Evolutionary conservation across 2,329 filamentous ascomycete species (phyloP), one percentile per base, ranked within the genome.

Genomic region (Aspergillus niger): DNA sequence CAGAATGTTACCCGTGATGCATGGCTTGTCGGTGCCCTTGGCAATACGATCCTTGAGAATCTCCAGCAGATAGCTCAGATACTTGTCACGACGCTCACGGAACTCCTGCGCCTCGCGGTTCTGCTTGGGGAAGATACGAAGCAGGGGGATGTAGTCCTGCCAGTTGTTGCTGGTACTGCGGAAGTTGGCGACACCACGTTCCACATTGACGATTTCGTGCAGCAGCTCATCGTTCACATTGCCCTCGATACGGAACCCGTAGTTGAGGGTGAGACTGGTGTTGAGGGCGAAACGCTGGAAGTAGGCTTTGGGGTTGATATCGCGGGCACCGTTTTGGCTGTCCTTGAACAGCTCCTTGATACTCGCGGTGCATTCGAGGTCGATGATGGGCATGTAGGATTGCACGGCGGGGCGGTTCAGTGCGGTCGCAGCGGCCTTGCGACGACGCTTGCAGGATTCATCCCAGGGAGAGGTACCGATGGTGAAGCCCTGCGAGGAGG

Each of bases 391-490:
- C 85, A 92, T 90, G 73, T 94, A 94, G 0, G 87, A 88, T 69
- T 91, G 89, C 1, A 91, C 85, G 0, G 90, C 87, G 0, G 90
- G 90, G 0, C 89, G 84, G 72, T 93, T 93, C 22, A 94, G 81
- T 0, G 91, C 90, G 0, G 90, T 92, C 3, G 89, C 90, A 1
- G 90, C 91, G 0, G 89, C 90, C 78, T 92, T 93, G 63, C 91
- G 85, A 8, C 90, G 84, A 24, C 83, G 81, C 74, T 93, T 94
- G 77, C 89, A 91, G 2, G 87, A 91, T 54, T 92, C 90, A 63
- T 93, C 90, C 89, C 91, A 95, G 0, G 91, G 91, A 0, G 90
- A 92, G 0, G 91, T 92, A 1, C 91, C 91, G 62, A 95, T 92
- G 0, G 91, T 94, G 75, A 92, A 90, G 5, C 90, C 90, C 67